These are phyloP conservation scores for Brassica cretica DNA, from an alignment of 345 rosid species.

Conservation along the genomic window DNA sequence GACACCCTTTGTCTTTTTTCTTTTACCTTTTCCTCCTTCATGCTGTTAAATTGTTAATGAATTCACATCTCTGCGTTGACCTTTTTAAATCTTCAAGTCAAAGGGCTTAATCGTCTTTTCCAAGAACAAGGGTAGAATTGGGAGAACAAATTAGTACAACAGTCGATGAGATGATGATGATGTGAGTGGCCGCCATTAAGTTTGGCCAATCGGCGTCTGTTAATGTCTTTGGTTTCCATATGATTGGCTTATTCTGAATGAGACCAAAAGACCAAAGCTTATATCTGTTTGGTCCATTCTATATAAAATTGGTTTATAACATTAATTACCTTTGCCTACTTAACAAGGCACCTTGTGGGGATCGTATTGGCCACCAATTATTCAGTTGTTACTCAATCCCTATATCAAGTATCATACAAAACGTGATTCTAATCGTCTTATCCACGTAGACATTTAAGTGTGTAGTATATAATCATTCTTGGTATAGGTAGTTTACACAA, in stretches of 20 bases:
- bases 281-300: slow-evolving; percentile 14
- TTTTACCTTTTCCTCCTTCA: background rate
- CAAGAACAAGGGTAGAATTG: background rate
- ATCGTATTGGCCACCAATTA: slow-evolving; percentile 11
- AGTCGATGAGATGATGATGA: slow-evolving; percentile 14
- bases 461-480: background rate
- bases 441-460: background rate
- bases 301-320: slow-evolving; percentile 7
- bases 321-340: slow-evolving; percentile 33
- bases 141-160: background rate
- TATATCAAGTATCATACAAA: background rate
- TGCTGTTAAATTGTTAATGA: background rate
- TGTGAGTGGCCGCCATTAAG: slow-evolving; percentile 33
- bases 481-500: background rate
- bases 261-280: slow-evolving; percentile 29
- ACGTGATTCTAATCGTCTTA: background rate
- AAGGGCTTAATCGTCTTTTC: slow-evolving; percentile 5
- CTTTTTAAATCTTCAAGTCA: slow-evolving; percentile 1
- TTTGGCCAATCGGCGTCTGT: slow-evolving; percentile 25
- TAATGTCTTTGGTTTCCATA: slow-evolving; percentile 34
- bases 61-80: slow-evolving; percentile 6
- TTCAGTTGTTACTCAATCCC: background rate
- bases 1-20: slow-evolving; percentile 26
- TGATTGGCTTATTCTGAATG: slow-evolving; percentile 32
- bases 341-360: slow-evolving; percentile 38